Evolutionary conservation across 371 early-diverging fungal species (phyloP).

Genomic region (Mortierella sp.): DNA sequence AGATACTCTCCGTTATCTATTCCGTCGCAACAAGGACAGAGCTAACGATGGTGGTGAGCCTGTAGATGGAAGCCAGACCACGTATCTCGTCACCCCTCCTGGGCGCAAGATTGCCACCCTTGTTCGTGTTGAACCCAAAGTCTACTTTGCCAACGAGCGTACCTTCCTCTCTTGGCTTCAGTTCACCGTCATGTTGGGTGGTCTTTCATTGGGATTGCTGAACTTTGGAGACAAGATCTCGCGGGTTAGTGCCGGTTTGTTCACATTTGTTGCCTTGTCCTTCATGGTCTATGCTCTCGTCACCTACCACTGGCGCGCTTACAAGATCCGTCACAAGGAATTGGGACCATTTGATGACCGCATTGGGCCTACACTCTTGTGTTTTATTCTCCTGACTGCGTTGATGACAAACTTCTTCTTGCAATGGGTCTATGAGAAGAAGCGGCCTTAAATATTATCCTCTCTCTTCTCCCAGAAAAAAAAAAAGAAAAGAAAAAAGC

Average conservation of each 20-base stretch:
- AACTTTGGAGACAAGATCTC: slow-evolving; percentile 89
- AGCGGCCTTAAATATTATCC: slow-evolving; percentile 19
- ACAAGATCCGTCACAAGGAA: slow-evolving; percentile 76
- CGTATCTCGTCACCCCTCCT: slow-evolving; percentile 61
- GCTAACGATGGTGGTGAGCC: slow-evolving; percentile 30
- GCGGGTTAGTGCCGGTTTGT: slow-evolving; percentile 81
- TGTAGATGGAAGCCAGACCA: slow-evolving; percentile 16
- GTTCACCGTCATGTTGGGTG: slow-evolving; percentile 81
- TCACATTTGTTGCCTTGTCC: slow-evolving; percentile 83
- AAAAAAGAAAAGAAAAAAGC: not conserved
- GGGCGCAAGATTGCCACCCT: slow-evolving; percentile 82
- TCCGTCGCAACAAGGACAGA: slow-evolving; percentile 56
- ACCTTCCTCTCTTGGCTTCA: slow-evolving; percentile 97
- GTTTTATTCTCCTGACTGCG: slow-evolving; percentile 89
- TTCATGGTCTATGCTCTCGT: slow-evolving; percentile 93
- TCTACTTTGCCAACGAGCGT: slow-evolving; percentile 99
- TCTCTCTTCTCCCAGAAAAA: not conserved
- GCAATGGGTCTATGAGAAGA: slow-evolving; percentile 28
- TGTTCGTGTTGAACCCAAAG: slow-evolving; percentile 98
- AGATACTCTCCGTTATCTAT: slow-evolving; percentile 52
- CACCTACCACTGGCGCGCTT: slow-evolving; percentile 95
- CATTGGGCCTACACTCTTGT: slow-evolving; percentile 89
- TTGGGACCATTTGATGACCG: slow-evolving; percentile 85
- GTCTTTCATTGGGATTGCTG: slow-evolving; percentile 83
- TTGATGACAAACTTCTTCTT: slow-evolving; percentile 61